phyloP scores from a whole-genome alignment of 139 green algal genomes.

The Chlorella sp. region DNA sequence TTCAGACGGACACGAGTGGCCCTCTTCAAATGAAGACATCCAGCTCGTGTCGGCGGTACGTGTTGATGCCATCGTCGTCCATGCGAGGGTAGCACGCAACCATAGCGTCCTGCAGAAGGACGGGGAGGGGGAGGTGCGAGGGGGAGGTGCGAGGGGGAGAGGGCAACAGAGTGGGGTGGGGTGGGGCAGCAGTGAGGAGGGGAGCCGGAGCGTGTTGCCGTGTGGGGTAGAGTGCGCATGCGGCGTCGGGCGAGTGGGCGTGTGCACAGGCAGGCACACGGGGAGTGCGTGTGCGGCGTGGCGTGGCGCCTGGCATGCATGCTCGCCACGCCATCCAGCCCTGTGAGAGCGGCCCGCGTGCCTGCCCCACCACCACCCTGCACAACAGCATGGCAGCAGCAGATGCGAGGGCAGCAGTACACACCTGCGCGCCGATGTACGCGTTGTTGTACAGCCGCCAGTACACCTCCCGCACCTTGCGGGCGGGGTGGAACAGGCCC shows the following conservation, averaged over 20 bases:
- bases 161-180: neutral
- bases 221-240: no score
- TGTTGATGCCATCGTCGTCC: constrained; percentile 83
- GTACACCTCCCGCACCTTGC: constrained; percentile 93
- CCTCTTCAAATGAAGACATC: constrained; percentile 88
- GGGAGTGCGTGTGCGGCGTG: no score
- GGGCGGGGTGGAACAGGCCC: constrained; percentile 95
- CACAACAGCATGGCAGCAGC: no score
- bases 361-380: no score
- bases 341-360: no score
- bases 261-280: no score
- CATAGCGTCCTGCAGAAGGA: constrained; percentile 78
- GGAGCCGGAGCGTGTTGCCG: no score
- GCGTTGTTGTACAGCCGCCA: constrained; percentile 99
- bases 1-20: no score
- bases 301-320: no score
- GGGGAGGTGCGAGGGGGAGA: neutral
- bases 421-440: constrained; percentile 86
- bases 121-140: neutral
- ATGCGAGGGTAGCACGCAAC: constrained; percentile 84
- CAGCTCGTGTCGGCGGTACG: constrained; percentile 91
- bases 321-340: no score
- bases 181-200: neutral
- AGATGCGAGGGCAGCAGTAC: neutral
- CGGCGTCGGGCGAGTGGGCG: no score